Conservation (phyloP, 768 basidiomycete species). For the Hygrocybe coccinea region DNA sequence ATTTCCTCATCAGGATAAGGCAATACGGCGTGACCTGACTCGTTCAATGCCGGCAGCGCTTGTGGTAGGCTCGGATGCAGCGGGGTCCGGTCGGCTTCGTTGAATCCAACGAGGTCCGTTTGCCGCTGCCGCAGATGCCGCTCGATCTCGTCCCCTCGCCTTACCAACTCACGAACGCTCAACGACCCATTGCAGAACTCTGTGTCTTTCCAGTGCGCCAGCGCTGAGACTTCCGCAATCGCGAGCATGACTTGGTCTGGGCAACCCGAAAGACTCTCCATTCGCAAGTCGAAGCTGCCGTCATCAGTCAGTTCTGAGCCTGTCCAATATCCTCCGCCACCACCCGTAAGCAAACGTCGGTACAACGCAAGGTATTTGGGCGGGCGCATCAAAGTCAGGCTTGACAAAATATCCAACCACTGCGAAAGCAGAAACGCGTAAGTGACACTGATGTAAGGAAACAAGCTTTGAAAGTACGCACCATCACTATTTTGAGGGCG, state of each 20-base stretch:
- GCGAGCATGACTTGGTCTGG: slow-evolving; percentile 74
- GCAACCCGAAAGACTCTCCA: slow-evolving; percentile 71
- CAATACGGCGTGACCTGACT: slow-evolving; percentile 15
- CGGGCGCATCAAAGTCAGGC: slow-evolving; percentile 52
- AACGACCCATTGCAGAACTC: slow-evolving; percentile 61
- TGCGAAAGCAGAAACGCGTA: slow-evolving; percentile 25
- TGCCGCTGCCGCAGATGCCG: slow-evolving; percentile 46
- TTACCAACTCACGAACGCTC: slow-evolving; percentile 69
- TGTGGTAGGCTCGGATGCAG: slow-evolving; percentile 40
- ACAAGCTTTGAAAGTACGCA: slow-evolving; percentile 33
- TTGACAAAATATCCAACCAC: slow-evolving; percentile 78
- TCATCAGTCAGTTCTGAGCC: slow-evolving; percentile 13
- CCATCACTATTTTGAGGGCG: slow-evolving; percentile 67
- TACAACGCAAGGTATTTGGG: slow-evolving; percentile 66
- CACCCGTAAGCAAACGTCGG: slow-evolving; percentile 54
- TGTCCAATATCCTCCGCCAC: slow-evolving; percentile 38
- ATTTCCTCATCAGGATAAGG: slow-evolving; percentile 40
- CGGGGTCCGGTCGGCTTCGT: slow-evolving; percentile 29
- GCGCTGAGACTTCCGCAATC: slow-evolving; percentile 66
- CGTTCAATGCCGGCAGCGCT: slow-evolving; percentile 21
- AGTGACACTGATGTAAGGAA: slow-evolving; percentile 11
- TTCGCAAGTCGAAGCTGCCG: slow-evolving; percentile 30
- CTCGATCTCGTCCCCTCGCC: slow-evolving; percentile 69
- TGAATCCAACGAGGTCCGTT: slow-evolving; percentile 26
- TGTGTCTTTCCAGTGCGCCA: slow-evolving; percentile 69